phyloP scores from a whole-genome alignment of 2,329 filamentous ascomycete genomes.

The Venturia oleaginea region DNA sequence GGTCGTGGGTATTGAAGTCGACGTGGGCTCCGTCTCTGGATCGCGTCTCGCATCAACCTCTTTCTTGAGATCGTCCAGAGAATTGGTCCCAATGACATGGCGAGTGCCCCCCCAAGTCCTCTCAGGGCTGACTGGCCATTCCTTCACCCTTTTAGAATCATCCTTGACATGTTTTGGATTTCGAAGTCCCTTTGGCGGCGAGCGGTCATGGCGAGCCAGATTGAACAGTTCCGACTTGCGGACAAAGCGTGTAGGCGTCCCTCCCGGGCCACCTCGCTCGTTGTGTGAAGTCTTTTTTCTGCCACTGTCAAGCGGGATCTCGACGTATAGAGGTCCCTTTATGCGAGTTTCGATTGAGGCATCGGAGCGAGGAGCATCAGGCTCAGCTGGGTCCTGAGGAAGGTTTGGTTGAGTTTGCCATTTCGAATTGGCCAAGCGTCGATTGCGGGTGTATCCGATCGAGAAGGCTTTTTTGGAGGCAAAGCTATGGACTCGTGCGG shows the following conservation, averaged over 20 bases:
- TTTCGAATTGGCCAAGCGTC: not conserved
- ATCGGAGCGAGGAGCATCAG: not conserved
- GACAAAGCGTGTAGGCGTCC: not conserved
- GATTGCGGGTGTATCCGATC: not conserved
- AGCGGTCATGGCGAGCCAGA: not conserved
- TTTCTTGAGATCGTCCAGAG: not conserved
- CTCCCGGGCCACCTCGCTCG: not conserved
- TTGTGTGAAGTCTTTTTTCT: not conserved
- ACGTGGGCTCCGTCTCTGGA: not conserved
- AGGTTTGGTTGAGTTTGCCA: not conserved
- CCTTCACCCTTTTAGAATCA: not conserved
- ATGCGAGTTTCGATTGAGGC: not conserved
- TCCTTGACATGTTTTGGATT: not conserved
- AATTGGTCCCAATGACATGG: not conserved
- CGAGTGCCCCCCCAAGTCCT: not conserved
- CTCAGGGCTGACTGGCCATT: not conserved
- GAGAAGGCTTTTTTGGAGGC: constrained; percentile 18
- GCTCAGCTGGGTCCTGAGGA: not conserved
- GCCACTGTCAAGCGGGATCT: not conserved
- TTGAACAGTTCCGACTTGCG: not conserved
- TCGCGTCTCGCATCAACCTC: not conserved
- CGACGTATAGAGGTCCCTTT: not conserved
- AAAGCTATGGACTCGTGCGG: constrained; percentile 27
- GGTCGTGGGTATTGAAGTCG: not conserved
- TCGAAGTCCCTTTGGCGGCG: not conserved